Base-by-base conservation (phyloP, 164 flowering plant genomes). In the Piper betle region DNA sequence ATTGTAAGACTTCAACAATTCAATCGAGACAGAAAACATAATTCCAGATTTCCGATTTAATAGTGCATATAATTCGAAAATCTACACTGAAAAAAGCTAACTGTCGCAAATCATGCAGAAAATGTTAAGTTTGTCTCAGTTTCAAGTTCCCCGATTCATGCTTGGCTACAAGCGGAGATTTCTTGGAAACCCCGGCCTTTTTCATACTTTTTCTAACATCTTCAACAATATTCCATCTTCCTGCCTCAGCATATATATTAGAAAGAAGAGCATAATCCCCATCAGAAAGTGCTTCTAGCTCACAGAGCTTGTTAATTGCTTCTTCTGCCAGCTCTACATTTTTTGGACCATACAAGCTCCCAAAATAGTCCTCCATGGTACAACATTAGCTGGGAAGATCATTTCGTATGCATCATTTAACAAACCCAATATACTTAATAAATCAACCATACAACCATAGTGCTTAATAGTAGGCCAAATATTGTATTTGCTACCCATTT, bases 361-460 rank as follows among this genome's bases (percentile, higher is more conserved):
- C 65, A 82, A 68, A 62, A 82, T 63, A 9, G 80, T 78, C 64
- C 86, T 73, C 86, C 84, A 80, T 39, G 78, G n/a, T 6, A 75
- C 66, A 57, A 65, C 33, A 58, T 76, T 78, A 46, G 77, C 70
- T 0, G 64, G 63, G 17, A 71, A 61, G 59, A 80, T 77, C 57
- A 76, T 60, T 4, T 67, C 16, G 20, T 55, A 55, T 25, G 86
- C 82, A 52, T 82, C 86, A 40, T 75, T 58, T 39, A 82, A 40
- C 67, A 73, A 65, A 17, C 81, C 87, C 63, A 68, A 62, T 64
- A 82, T 74, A 63, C 81, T 71, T 1, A 78, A 67, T 39, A 82
- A 75, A 75, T 80, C 87, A 62, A 80, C 81, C 81, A 82, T 76
- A 78, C 84, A 82, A 7, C 86, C 86, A 57, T 71, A 74, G 60